Evolutionary conservation across 176 grass and related monocot genomes (phyloP).

Genomic region (Hyparrhenia diplandra): DNA sequence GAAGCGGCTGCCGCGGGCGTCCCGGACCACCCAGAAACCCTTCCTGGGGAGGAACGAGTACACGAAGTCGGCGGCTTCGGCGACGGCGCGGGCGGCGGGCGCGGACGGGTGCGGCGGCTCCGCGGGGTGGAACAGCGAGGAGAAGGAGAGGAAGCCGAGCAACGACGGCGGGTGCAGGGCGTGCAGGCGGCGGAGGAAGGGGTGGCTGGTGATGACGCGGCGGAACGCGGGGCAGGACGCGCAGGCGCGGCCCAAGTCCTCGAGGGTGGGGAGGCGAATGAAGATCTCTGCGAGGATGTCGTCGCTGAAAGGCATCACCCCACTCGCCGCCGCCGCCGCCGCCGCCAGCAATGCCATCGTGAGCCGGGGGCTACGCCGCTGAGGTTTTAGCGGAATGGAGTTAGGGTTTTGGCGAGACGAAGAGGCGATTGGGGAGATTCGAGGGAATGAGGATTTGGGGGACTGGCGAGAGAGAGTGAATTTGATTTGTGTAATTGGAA

Average conservation of each 20-base stretch:
- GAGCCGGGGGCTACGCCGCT: too few relatives aligned
- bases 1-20: conserved; percentile 21
- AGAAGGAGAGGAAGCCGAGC: conserved; percentile 8
- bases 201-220: neutral
- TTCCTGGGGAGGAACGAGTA: conserved; percentile 20
- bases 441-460: too few relatives aligned
- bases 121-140: neutral
- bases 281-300: conserved; percentile 30
- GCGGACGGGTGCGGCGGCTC: conserved; percentile 2
- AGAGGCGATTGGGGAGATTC: too few relatives aligned
- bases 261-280: neutral
- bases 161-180: conserved; percentile 6
- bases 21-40: conserved; percentile 3
- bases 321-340: too few relatives aligned
- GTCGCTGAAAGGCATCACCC: neutral
- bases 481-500: too few relatives aligned
- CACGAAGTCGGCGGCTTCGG: neutral
- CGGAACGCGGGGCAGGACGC: neutral
- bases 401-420: neutral
- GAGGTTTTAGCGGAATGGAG: neutral
- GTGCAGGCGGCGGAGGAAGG: conserved; percentile 31
- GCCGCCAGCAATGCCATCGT: too few relatives aligned
- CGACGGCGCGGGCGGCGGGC: neutral
- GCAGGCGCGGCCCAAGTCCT: conserved; percentile 12
- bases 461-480: too few relatives aligned